Conservation (phyloP, 2,329 filamentous ascomycete genomes). For the Lithohypha guttulata region DNA sequence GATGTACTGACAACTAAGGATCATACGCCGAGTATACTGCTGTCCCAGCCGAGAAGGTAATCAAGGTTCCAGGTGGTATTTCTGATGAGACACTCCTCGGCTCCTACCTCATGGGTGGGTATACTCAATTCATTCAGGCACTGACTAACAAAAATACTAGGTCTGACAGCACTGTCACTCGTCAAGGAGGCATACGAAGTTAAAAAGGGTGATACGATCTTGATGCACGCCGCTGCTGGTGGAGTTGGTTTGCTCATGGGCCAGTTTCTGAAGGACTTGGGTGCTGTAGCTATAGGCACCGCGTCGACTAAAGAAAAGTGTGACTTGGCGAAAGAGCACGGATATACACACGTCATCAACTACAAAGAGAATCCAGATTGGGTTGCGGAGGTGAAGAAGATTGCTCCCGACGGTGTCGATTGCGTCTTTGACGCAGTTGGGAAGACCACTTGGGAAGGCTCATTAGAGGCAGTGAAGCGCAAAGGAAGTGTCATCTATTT, state of each 20-base stretch:
- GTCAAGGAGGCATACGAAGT: slow-evolving; percentile 63
- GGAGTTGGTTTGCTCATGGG: slow-evolving; percentile 62
- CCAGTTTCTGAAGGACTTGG: slow-evolving; percentile 61
- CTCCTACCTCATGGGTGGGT: slow-evolving; percentile 64
- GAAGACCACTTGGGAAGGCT: slow-evolving; percentile 70
- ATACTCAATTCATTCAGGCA: no score
- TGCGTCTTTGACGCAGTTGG: slow-evolving; percentile 73
- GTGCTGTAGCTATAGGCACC: slow-evolving; percentile 69
- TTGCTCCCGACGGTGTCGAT: slow-evolving; percentile 58
- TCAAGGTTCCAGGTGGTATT: slow-evolving; percentile 55
- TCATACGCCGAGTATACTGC: slow-evolving; percentile 52
- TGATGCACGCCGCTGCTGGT: slow-evolving; percentile 83
- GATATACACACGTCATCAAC: slow-evolving; percentile 62
- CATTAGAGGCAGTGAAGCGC: slow-evolving; percentile 59
- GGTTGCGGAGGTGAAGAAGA: slow-evolving; percentile 72
- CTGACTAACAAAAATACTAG: no score
- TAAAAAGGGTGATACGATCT: slow-evolving; percentile 64
- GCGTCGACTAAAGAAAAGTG: slow-evolving; percentile 64
- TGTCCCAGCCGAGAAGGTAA: slow-evolving; percentile 42
- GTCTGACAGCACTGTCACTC: slow-evolving; percentile 67
- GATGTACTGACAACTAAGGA: slow-evolving; percentile 23
- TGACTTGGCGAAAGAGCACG: slow-evolving; percentile 55
- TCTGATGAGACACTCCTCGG: slow-evolving; percentile 54
- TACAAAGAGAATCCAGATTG: slow-evolving; percentile 70
- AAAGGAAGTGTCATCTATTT: slow-evolving; percentile 72